Conservation (phyloP, 495 filamentous ascomycete species). For the Daldinia loculata region DNA sequence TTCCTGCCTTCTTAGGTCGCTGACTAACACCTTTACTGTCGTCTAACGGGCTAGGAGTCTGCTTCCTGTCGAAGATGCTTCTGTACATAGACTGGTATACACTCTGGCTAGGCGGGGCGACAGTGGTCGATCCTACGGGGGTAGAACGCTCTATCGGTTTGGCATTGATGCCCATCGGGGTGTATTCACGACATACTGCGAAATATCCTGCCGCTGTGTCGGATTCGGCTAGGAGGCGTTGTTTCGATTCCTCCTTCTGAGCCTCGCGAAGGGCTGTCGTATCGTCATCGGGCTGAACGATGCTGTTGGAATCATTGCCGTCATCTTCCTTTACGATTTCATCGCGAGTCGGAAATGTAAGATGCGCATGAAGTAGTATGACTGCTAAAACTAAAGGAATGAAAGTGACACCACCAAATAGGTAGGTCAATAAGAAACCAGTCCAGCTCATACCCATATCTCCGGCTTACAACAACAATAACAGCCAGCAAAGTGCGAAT, state of each 20-base stretch:
- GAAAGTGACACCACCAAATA: conserved; percentile 91
- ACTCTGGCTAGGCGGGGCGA: conserved; percentile 80
- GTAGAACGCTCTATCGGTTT: conserved; percentile 90
- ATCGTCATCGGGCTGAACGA: conserved; percentile 61
- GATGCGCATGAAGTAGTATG: conserved; percentile 72
- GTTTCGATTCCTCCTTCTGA: conserved; percentile 56
- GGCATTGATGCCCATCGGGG: conserved; percentile 87
- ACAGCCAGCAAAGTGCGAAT: conserved; percentile 36
- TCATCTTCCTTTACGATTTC: conserved; percentile 37
- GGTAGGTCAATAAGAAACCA: conserved; percentile 76
- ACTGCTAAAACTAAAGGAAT: conserved; percentile 75
- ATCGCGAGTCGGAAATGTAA: conserved; percentile 67
- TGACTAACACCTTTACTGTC: conserved; percentile 60
- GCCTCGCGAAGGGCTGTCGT: conserved; percentile 55
- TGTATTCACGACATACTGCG: conserved; percentile 91
- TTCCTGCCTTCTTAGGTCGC: conserved; percentile 75
- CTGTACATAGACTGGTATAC: conserved; percentile 99
- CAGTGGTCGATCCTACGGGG: conserved; percentile 72
- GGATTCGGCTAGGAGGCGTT: conserved; percentile 62
- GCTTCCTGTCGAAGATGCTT: conserved; percentile 90
- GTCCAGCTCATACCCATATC: conserved; percentile 71
- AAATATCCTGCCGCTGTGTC: conserved; percentile 95
- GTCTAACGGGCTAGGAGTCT: conserved; percentile 58
- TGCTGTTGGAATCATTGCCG: conserved; percentile 47
- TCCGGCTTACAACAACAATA: conserved; percentile 33